Percentiles rank a stretch among this genome's conserved stretches.
These are phyloP conservation scores for Rhododendron griersonianum DNA, from an alignment of 148 eudicot genomes.

Conservation along the genomic window DNA sequence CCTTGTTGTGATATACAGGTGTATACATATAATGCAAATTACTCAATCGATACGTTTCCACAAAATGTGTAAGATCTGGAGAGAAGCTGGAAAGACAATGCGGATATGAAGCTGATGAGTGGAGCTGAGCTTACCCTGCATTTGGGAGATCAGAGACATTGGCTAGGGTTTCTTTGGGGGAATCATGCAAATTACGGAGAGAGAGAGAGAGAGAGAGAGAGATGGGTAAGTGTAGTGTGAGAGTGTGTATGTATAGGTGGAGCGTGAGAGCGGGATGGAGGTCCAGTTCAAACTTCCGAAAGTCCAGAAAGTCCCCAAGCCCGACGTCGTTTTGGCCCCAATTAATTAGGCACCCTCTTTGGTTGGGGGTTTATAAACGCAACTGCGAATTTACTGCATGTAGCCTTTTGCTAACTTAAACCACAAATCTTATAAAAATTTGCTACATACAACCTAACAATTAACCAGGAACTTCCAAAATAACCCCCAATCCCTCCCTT, in stretches of 20 bases:
- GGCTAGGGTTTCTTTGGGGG: constrained; percentile 26
- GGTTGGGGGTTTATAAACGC: no score
- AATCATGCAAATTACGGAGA: constrained; percentile 12
- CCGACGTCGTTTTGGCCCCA: background rate
- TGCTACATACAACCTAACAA: no score
- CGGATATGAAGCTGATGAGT: background rate
- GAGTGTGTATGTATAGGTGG: constrained; percentile 1
- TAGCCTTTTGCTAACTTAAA: no score
- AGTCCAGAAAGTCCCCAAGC: background rate
- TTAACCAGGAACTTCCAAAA: no score
- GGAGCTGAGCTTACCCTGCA: constrained; percentile 21
- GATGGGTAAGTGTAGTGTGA: background rate
- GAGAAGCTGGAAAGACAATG: background rate
- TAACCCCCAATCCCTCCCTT: no score
- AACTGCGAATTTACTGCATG: no score
- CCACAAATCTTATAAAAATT: no score
- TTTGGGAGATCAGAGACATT: constrained; percentile 10
- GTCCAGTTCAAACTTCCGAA: constrained; percentile 54
- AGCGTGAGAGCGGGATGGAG: constrained; percentile 53
- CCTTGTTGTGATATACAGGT: background rate
- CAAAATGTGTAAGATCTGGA: background rate
- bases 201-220: background rate
- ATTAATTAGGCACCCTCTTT: background rate
- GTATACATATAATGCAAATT: background rate
- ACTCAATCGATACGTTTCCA: no score